Base-by-base conservation (phyloP, 2,329 filamentous ascomycete species). In the Ceratocystis diversiconidia region DNA sequence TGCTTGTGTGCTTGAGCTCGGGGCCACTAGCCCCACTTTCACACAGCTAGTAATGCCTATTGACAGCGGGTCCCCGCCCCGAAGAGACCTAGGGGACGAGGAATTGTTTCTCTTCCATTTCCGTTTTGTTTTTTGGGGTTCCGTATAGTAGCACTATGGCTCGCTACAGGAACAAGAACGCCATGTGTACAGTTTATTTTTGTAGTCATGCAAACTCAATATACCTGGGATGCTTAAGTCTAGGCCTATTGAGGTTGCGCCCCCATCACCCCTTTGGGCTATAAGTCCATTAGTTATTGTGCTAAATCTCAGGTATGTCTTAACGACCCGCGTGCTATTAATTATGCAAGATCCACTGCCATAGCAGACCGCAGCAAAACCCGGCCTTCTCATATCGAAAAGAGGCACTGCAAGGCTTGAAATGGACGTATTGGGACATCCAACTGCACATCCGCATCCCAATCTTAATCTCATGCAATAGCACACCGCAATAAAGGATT, bases 391-490 rank as follows among this genome's bases (percentile, higher is more conserved):
- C 25, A 32, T 17, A 30, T 36, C n/a, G 15, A 59, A 59, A 59
- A n/a, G 7, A 36, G 55, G 55, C 55, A 36, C 8, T 30, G 32
- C 25, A 59, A 36, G 19, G 22, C 55, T 30, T n/a, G 15, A 10
- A 30, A 30, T 57, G n/a, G 52, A 32, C 52, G 32, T 32, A 36
- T 59, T n/a, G 12, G 7, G 28, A 36, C 55, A 59, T 36, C 8
- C 7, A 59, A 30, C 55, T 59, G 28, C 55, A 30, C 55, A 36
- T 59, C 55, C 7, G 32, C 17, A 36, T 59, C 25, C 28, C 55
- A 59, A 59, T 59, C 17, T 59, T 59, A 59, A n/a, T 36, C 22
- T 59, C 15, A 59, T 59, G 55, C 55, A 59, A 59, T 59, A 36
- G 55, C 55, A 59, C 30, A 17, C 28, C 4, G 7, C 55, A 59